Evolutionary conservation across 768 basidiomycete genomes (phyloP).

Genomic region (Bullera alba): DNA sequence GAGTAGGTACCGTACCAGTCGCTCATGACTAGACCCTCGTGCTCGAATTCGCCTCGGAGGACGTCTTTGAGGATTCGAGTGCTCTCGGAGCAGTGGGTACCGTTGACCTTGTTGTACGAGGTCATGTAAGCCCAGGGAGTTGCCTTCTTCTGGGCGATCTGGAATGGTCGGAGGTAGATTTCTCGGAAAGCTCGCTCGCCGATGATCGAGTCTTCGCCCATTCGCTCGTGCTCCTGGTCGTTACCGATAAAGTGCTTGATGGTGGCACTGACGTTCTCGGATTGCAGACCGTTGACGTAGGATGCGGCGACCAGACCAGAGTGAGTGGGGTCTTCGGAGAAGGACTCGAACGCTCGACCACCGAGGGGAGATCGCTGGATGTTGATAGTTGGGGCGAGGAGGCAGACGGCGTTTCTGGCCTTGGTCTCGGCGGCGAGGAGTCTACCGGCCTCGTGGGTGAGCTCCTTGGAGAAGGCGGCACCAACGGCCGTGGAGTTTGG

Average conservation of each 20-base stretch:
- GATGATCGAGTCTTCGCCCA: conserved; percentile 41
- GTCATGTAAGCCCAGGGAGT: conserved; percentile 31
- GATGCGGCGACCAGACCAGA: conserved; percentile 59
- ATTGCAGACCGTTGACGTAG: conserved; percentile 64
- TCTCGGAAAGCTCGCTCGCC: conserved; percentile 63
- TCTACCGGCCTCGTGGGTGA: conserved; percentile 54
- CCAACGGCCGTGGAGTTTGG: conserved; percentile 66
- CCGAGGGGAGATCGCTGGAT: conserved; percentile 54
- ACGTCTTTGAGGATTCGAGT: conserved; percentile 53
- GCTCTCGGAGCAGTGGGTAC: conserved; percentile 57
- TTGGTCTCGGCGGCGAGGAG: conserved; percentile 64
- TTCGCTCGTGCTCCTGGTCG: conserved; percentile 66
- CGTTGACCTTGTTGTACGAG: conserved; percentile 60
- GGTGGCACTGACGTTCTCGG: conserved; percentile 59
- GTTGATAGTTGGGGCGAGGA: conserved; percentile 69
- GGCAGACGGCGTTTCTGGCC: conserved; percentile 55
- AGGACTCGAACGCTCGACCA: conserved; percentile 57
- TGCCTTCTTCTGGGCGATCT: conserved; percentile 52
- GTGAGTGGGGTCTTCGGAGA: conserved; percentile 64
- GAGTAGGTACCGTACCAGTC: conserved; percentile 56
- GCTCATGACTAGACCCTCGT: conserved; percentile 57
- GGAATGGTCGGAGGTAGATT: conserved; percentile 55
- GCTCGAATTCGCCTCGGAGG: conserved; percentile 62
- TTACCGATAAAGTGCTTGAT: conserved; percentile 68
- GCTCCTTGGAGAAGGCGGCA: conserved; percentile 61